A percentile compares a stretch with the other conserved stretches of the same genome.
Conservation (phyloP, 192 early-diverging fungal genomes). For the Diversispora epigaea region DNA sequence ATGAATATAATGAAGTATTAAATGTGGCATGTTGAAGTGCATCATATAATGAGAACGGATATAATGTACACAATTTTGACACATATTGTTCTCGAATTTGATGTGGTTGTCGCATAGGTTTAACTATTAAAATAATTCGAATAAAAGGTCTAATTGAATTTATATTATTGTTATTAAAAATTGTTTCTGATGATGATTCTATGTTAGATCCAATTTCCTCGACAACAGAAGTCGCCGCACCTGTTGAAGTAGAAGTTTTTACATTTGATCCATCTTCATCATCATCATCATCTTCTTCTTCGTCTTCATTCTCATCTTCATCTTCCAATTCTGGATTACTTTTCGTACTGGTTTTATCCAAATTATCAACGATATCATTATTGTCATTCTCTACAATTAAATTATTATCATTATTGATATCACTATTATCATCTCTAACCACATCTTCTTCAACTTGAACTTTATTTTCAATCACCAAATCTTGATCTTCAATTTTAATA, state of each 20-base stretch:
- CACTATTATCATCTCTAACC: neutral
- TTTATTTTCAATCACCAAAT: neutral
- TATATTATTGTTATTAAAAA: neutral
- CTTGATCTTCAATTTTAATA: neutral
- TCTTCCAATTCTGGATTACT: constrained; percentile 17
- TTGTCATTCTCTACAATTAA: neutral
- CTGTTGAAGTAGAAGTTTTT: constrained; percentile 28
- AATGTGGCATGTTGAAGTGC: constrained; percentile 32
- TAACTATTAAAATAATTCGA: constrained; percentile 28
- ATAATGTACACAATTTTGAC: constrained; percentile 20
- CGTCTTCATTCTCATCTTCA: neutral
- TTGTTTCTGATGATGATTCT: neutral
- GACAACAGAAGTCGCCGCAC: constrained; percentile 22
- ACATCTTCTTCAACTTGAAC: neutral
- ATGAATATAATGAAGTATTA: constrained; percentile 29
- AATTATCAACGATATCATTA: neutral
- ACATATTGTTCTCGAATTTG: constrained; percentile 20
- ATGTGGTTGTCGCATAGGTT: constrained; percentile 33
- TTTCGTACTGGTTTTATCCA: neutral
- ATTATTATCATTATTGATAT: neutral
- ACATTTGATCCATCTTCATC: constrained; percentile 5
- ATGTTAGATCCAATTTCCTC: neutral
- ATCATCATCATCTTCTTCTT: neutral
- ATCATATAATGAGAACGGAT: constrained; percentile 31
- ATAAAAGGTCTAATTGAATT: constrained; percentile 32